Percentiles rank a stretch among this genome's conserved stretches.
These are phyloP conservation scores for Biancaea sappan DNA, from an alignment of 306 rosid species.

Conservation along the genomic window DNA sequence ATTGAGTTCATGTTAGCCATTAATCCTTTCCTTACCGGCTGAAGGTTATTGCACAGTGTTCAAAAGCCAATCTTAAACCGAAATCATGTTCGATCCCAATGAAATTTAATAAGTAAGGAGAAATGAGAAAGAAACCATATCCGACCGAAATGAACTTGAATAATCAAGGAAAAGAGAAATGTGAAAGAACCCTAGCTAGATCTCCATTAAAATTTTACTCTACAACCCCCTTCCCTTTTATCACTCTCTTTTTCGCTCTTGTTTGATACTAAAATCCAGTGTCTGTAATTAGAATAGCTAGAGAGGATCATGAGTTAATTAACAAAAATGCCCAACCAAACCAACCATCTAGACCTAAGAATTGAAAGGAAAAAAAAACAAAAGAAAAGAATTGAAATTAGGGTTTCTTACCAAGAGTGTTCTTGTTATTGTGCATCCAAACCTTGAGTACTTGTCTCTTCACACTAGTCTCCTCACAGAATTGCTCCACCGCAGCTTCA, in stretches of 20 bases:
- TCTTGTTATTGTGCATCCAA: conserved; percentile 97
- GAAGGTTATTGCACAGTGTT: conserved; percentile 3
- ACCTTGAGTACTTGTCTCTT: conserved; percentile 79
- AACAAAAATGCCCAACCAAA: conserved; percentile 28
- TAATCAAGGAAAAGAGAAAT: not conserved
- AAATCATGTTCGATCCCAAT: not conserved
- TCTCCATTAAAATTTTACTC: conserved; percentile 34
- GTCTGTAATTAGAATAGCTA: too few species aligned
- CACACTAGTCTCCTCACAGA: conserved; percentile 57
- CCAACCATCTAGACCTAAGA: conserved; percentile 6
- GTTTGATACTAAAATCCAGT: conserved; percentile 22
- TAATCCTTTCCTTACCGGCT: not conserved
- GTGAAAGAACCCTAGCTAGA: conserved; percentile 47
- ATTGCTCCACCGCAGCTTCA: conserved; percentile 67
- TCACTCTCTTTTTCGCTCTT: conserved; percentile 1
- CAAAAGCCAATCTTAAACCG: not conserved
- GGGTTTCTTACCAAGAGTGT: conserved; percentile 88
- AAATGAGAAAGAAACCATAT: conserved; percentile 40
- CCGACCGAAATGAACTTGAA: not conserved
- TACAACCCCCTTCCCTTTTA: conserved; percentile 17
- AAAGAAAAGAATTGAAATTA: conserved; percentile 36
- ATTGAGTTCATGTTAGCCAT: not conserved
- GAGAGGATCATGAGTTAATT: conserved; percentile 25
- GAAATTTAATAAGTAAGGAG: not conserved
- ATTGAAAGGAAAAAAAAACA: not conserved